These are phyloP conservation scores for Solanum clarkiae DNA, from an alignment of 257 asterid species.

Conservation along the genomic window DNA sequence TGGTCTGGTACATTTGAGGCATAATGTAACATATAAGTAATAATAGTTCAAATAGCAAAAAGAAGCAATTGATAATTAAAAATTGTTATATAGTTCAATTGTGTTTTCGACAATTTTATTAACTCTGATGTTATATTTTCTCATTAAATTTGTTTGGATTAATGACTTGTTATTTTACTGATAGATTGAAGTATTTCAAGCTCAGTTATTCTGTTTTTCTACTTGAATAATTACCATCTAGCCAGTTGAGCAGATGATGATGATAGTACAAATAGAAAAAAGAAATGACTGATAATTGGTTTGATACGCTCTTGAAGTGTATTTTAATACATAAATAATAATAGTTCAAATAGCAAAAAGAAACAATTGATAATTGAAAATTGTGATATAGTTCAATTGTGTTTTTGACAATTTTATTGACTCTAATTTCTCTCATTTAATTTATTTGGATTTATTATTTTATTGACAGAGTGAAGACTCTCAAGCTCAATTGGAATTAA, in stretches of 20 bases:
- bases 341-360: too few relatives aligned
- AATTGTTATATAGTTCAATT: not conserved
- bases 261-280: too few relatives aligned
- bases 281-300: too few relatives aligned
- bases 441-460: not conserved
- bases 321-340: too few relatives aligned
- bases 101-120: not conserved
- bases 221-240: too few relatives aligned
- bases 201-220: not conserved
- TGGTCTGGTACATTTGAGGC: not conserved
- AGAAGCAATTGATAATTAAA: too few relatives aligned
- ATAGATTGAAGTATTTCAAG: slow-evolving; percentile 26
- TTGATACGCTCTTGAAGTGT: too few relatives aligned
- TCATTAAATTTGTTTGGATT: not conserved
- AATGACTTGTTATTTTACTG: not conserved
- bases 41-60: not conserved
- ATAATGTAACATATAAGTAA: too few relatives aligned
- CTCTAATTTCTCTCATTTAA: not conserved
- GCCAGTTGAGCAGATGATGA: too few relatives aligned
- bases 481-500: slow-evolving; percentile 20
- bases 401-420: not conserved
- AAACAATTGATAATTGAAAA: too few relatives aligned
- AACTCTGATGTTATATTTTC: not conserved
- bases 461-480: slow-evolving; percentile 21
- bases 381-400: not conserved